Evolutionary conservation across 2,329 filamentous ascomycete genomes (phyloP).

Genomic region (Scedosporium boydii): DNA sequence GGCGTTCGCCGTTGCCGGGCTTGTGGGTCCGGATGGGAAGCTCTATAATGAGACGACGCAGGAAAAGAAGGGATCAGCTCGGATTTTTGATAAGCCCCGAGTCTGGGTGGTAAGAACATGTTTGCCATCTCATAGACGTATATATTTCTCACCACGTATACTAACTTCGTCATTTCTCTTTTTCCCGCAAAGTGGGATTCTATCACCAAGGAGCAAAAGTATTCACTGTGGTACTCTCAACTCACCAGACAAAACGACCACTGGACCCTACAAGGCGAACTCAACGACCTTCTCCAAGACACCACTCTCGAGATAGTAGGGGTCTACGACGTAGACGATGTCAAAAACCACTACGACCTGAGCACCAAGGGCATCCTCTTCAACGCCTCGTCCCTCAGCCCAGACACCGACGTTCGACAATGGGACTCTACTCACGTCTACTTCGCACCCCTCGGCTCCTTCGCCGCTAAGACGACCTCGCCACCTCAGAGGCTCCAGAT

Average conservation of each 20-base stretch:
- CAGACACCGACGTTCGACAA: constrained; percentile 2
- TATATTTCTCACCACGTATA: too few relatives aligned
- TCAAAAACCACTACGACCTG: constrained; percentile 21
- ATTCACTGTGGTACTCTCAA: constrained; percentile 28
- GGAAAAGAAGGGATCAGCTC: constrained; percentile 9
- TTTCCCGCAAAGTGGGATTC: constrained; percentile 19
- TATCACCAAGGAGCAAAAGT: constrained; percentile 17
- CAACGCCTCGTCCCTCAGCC: constrained; percentile 12
- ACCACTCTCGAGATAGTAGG: constrained; percentile 20
- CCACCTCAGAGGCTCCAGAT: constrained; percentile 15
- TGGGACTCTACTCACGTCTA: constrained; percentile 18
- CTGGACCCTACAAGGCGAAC: constrained; percentile 19
- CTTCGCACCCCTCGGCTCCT: constrained; percentile 23
- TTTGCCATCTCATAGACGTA: not conserved
- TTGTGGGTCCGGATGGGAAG: constrained; percentile 19
- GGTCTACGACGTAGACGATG: constrained; percentile 16
- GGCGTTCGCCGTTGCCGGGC: constrained; percentile 24
- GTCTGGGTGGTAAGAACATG: constrained; percentile 21
- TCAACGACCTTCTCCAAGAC: constrained; percentile 23
- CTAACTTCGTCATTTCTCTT: not conserved
- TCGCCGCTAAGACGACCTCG: constrained; percentile 12
- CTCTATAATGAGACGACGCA: constrained; percentile 22
- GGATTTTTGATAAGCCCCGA: constrained; percentile 22
- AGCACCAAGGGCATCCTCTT: constrained; percentile 24
- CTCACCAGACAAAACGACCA: constrained; percentile 16